Percentiles rank a stretch among this genome's conserved stretches.
These are phyloP conservation scores for Lenwebbia sp. DNA, from an alignment of 345 rosid genomes.

Conservation along the genomic window DNA sequence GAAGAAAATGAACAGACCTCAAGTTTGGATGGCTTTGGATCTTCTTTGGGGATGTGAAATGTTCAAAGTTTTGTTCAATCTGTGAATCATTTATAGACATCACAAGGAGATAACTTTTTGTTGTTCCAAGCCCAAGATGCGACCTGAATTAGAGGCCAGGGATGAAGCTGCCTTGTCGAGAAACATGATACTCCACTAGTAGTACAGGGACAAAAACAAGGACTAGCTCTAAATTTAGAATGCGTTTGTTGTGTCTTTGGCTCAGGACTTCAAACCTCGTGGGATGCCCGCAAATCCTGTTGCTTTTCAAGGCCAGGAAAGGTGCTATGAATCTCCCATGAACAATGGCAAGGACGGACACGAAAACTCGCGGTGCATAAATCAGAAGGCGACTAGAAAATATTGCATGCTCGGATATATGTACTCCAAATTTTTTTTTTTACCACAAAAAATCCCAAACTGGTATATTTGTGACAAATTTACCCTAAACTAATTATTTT, in stretches of 20 bases:
- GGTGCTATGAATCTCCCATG: background rate
- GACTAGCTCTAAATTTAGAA: background rate
- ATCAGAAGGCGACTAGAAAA: too few relatives aligned
- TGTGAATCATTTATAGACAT: background rate
- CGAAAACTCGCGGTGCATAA: background rate
- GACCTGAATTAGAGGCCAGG: background rate
- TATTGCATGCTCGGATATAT: too few relatives aligned
- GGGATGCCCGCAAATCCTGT: background rate
- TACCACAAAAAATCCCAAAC: too few relatives aligned
- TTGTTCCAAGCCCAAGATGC: background rate
- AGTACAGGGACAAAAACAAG: background rate
- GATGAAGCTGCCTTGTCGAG: background rate
- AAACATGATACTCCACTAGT: background rate
- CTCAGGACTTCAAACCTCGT: background rate
- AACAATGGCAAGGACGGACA: background rate
- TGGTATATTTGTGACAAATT: too few relatives aligned
- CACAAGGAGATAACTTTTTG: background rate
- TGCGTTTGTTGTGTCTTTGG: background rate
- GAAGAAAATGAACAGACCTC: background rate
- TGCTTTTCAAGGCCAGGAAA: background rate
- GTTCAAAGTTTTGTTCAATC: background rate
- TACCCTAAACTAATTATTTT: too few relatives aligned
- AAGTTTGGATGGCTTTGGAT: background rate
- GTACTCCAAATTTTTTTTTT: too few relatives aligned
- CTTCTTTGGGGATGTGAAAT: background rate